phyloP scores from a whole-genome alignment of 2,329 filamentous ascomycete species.

The Colletotrichum sojae region DNA sequence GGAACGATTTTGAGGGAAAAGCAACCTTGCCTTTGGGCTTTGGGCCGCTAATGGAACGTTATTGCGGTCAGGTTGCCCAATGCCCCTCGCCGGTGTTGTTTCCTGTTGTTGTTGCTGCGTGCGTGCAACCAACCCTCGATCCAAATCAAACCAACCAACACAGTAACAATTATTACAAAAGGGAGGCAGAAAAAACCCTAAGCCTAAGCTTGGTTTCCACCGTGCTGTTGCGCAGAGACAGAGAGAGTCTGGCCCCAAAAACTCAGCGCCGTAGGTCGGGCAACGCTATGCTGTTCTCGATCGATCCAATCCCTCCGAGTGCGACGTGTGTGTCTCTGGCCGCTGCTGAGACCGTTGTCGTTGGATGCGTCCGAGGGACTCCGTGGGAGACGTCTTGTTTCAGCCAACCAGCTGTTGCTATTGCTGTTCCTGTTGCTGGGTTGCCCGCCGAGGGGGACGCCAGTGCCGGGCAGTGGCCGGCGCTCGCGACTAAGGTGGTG shows the following conservation, averaged over 20 bases:
- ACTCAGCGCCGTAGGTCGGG: slow-evolving; percentile 21
- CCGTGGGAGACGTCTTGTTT: slow-evolving; percentile 27
- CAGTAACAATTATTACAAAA: no score
- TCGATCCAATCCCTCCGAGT: not conserved
- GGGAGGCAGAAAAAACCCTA: not conserved
- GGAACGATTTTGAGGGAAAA: slow-evolving; percentile 24
- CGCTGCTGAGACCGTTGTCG: slow-evolving; percentile 28
- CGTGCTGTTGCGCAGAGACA: no score
- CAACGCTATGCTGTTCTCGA: slow-evolving; percentile 34
- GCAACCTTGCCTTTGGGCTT: slow-evolving; percentile 2
- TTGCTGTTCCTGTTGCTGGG: slow-evolving; percentile 2
- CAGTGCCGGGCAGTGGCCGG: slow-evolving; percentile 28
- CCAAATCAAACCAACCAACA: no score
- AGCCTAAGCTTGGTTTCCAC: not conserved
- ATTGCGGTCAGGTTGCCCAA: not conserved
- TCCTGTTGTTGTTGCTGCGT: not conserved
- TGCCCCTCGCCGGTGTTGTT: not conserved
- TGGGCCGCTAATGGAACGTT: slow-evolving; percentile 13
- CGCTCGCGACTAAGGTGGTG: slow-evolving; percentile 25
- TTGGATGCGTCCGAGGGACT: slow-evolving; percentile 35
- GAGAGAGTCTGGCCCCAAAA: no score
- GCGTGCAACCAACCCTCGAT: no score
- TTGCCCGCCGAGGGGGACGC: slow-evolving; percentile 16
- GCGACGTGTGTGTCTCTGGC: not conserved
- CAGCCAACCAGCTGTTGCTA: slow-evolving; percentile 5